A percentile compares a stretch with the other conserved stretches of the same genome.
Evolutionary conservation across 2,329 filamentous ascomycete genomes (phyloP).

Genomic region (Dendryphion nanum): DNA sequence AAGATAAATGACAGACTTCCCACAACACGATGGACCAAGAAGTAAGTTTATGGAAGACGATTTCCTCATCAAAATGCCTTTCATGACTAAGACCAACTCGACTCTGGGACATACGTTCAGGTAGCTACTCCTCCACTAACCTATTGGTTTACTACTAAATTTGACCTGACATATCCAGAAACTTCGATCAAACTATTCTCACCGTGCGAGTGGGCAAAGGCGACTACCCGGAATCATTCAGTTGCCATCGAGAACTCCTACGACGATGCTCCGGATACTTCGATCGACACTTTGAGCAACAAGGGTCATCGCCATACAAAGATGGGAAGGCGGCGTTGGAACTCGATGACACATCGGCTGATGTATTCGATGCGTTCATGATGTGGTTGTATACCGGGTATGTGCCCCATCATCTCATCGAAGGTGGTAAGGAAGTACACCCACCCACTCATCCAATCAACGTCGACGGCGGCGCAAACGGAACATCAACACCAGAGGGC

Average conservation of each 20-base stretch:
- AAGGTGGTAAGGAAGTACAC: slow-evolving; percentile 32
- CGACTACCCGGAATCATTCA: slow-evolving; percentile 32
- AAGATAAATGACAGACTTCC: not conserved
- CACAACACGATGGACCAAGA: not conserved
- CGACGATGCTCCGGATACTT: slow-evolving; percentile 35
- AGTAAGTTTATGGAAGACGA: slow-evolving; percentile 9
- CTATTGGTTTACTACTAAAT: slow-evolving; percentile 1
- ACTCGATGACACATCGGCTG: slow-evolving; percentile 32
- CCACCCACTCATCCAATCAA: slow-evolving; percentile 27
- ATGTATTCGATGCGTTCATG: slow-evolving; percentile 39
- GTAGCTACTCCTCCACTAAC: slow-evolving; percentile 10
- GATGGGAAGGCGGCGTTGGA: slow-evolving; percentile 24
- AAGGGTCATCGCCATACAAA: slow-evolving; percentile 32
- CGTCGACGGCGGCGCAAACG: slow-evolving; percentile 14
- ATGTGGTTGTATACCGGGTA: slow-evolving; percentile 38
- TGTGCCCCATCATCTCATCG: slow-evolving; percentile 37
- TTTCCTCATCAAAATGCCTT: slow-evolving; percentile 37
- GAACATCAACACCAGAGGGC: slow-evolving; percentile 10
- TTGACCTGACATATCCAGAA: slow-evolving; percentile 22
- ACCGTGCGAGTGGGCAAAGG: slow-evolving; percentile 33
- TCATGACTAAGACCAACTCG: slow-evolving; percentile 31
- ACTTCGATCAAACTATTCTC: slow-evolving; percentile 37
- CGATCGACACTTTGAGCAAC: slow-evolving; percentile 27
- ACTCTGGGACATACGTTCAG: slow-evolving; percentile 37
- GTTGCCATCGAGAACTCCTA: slow-evolving; percentile 33